Conservation (phyloP, 495 filamentous ascomycete genomes). For the Penicillium chermesinum region DNA sequence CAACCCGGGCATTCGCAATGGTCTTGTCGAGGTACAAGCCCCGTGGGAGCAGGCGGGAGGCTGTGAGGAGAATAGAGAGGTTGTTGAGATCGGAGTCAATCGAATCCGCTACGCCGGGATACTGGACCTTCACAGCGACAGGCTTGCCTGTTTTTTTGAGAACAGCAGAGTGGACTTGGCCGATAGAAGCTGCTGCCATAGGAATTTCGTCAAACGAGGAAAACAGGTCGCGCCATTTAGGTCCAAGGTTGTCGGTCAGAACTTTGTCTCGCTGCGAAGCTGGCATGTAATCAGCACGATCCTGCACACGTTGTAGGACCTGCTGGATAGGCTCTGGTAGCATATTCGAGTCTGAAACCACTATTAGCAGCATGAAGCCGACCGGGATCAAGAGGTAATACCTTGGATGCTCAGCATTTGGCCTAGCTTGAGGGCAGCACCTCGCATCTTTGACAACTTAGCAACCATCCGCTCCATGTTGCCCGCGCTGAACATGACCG, state of each 20-base stretch:
- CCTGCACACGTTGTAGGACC: constrained; percentile 89
- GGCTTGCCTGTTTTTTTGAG: constrained; percentile 67
- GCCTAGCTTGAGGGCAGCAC: constrained; percentile 94
- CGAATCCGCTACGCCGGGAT: constrained; percentile 91
- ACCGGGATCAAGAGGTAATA: constrained; percentile 16
- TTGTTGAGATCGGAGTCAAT: constrained; percentile 96
- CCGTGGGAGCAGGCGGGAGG: constrained; percentile 81
- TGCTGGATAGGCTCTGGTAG: constrained; percentile 77
- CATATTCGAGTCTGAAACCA: constrained; percentile 77
- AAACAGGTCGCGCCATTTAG: constrained; percentile 82
- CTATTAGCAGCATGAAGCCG: constrained; percentile 4
- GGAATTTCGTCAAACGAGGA: constrained; percentile 81
- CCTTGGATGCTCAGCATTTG: constrained; percentile 97
- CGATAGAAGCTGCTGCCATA: constrained; percentile 95
- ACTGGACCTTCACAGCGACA: constrained; percentile 95
- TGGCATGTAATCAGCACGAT: constrained; percentile 98
- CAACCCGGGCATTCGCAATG: constrained; percentile 90
- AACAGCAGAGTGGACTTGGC: constrained; percentile 85
- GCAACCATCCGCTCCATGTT: constrained; percentile 91
- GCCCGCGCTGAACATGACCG: constrained; percentile 77
- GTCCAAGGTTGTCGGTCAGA: constrained; percentile 68
- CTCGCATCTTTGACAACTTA: constrained; percentile 92
- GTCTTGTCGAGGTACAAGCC: constrained; percentile 95
- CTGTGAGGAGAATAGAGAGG: constrained; percentile 81
- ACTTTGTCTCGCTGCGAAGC: constrained; percentile 84